Evolutionary conservation across 129 eudicot species (phyloP).

Genomic region (Pseudognaphalium luteoalbum): DNA sequence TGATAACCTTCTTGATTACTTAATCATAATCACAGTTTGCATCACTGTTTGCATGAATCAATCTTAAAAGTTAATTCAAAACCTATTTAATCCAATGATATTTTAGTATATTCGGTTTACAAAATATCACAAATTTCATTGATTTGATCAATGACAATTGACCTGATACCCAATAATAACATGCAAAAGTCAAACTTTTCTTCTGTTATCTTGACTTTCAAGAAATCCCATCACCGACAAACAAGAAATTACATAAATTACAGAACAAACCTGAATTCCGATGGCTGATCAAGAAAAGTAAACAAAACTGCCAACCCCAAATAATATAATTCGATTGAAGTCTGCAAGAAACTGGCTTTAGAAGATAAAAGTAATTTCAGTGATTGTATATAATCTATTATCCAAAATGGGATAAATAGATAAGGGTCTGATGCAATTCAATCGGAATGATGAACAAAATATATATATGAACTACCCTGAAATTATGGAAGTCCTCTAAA

Average conservation of each 20-base stretch:
- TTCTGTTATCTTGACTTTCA: background rate
- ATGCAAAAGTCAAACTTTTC: conserved; percentile 13
- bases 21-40: background rate
- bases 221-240: background rate
- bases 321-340: conserved; percentile 20
- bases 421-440: background rate
- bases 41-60: conserved; percentile 8
- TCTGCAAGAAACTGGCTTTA: conserved; percentile 13
- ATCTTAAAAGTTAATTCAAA: background rate
- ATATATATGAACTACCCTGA: conserved; percentile 6
- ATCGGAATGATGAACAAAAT: conserved; percentile 12
- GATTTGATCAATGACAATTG: background rate
- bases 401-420: conserved; percentile 1
- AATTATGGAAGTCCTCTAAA: conserved; percentile 26
- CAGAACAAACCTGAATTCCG: conserved; percentile 32
- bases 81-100: background rate
- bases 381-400: background rate
- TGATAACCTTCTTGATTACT: background rate
- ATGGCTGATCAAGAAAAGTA: background rate
- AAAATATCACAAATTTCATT: background rate
- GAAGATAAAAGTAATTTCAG: conserved; percentile 12
- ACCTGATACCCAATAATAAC: background rate
- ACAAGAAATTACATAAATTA: background rate
- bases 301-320: background rate
- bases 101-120: background rate